Evolutionary conservation across 164 flowering plant genomes (phyloP), one percentile per base, ranked within the genome.

Genomic region (Tetracentron sinense): DNA sequence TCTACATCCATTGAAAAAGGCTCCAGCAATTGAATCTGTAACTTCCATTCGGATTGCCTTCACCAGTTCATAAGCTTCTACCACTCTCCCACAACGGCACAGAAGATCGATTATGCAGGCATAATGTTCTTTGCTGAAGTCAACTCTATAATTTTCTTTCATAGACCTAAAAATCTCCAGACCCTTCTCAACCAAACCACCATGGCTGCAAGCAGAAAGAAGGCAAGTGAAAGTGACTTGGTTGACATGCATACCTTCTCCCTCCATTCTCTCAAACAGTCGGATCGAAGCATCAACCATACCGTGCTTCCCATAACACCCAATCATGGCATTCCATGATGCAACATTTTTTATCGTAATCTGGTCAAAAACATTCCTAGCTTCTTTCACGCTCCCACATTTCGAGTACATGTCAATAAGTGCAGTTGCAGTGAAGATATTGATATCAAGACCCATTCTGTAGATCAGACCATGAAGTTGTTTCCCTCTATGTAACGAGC

Each of bases 1-100:
- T n/a, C n/a, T n/a, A n/a, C 83, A 83, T 22, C 88, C 85, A 67
- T 78, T 74, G 33, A 79, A 71, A 65, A 83, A 81, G 61, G 88
- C 83, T 23, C 83, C 82, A 50, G 65, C 23, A 20, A 73, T 72
- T 14, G 83, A 79, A 30, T 81, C 81, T 7, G 75, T 76, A 16
- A 70, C 27, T 27, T 64, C 67, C 1, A 61, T 20, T 19, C 72
- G 61, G 68, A 76, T 73, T 7, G 65, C 70, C 51, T 69, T 74
- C 53, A 79, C 58, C 48, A 79, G 55, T 35, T 75, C 74, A 69
- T 77, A 79, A 64, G 88, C 85, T 60, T 83, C 85, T 16, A 54
- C 77, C 66, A 79, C 69, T 65, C 67, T 76, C 42, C 85, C 84
- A 59, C 72, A 73, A 27, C 88, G 79, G 58, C 80, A 73, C 50